Conservation (phyloP, 257 asterid species). For the Nicotiana paniculata region DNA sequence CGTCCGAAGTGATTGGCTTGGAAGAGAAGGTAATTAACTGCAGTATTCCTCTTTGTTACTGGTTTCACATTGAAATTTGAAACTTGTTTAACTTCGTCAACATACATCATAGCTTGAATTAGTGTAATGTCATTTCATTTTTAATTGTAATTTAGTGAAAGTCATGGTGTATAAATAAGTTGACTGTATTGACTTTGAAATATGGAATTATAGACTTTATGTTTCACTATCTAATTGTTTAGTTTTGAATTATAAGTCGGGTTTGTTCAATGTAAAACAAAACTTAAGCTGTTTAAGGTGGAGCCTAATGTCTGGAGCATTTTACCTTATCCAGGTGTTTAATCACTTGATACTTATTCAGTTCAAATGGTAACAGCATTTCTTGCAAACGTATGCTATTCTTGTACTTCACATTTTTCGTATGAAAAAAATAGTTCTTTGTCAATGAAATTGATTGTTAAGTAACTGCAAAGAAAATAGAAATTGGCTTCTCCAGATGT, state of each 20-base stretch:
- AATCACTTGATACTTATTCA: not conserved
- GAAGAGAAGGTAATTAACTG: conserved; percentile 78
- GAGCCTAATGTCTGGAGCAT: not conserved
- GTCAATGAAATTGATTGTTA: not conserved
- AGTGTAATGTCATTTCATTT: not conserved
- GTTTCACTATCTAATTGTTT: not conserved
- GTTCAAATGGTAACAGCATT: not conserved
- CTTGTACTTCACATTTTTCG: not conserved
- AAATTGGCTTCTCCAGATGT: not conserved
- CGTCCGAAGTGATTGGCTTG: conserved; percentile 93
- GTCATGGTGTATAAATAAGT: not conserved
- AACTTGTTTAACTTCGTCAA: not conserved
- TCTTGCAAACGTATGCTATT: not conserved
- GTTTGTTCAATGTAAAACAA: not conserved
- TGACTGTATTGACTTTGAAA: not conserved
- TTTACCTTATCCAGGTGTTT: not conserved
- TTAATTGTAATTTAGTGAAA: not conserved
- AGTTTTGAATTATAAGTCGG: not conserved
- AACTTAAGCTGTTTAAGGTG: not conserved
- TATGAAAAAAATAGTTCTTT: not conserved
- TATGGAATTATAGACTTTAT: not conserved
- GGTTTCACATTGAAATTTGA: not conserved
- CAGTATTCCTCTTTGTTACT: not conserved
- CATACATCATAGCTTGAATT: not conserved
- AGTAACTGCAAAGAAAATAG: not conserved